Evolutionary conservation across 345 rosid species (phyloP), one percentile per base, ranked within the genome.

Genomic region (Combretum micranthum): DNA sequence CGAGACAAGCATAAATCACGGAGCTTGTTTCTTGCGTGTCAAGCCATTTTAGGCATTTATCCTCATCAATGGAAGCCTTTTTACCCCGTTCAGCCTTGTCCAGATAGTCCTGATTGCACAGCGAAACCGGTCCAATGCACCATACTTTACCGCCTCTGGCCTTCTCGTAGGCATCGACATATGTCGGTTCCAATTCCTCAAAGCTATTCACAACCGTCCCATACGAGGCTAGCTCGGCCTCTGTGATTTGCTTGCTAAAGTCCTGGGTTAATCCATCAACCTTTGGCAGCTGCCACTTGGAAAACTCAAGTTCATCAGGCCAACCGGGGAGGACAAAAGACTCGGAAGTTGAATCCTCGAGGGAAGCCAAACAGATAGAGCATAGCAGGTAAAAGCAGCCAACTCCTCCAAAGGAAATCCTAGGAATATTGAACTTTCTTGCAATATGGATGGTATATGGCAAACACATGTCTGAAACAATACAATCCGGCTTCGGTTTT

Each of bases 61-160:
- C 37, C 32, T 61, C 58, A 22, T 50, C 59, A 2, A 47, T 56
- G 3, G 74, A 65, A 19, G 55, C 19, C 26, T 55, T 62, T 20
- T 60, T 56, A n/a, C 82, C 82, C 64, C 84, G 64, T 15, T 78
- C 66, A 15, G 53, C 63, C 65, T 67, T 73, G 49, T 80, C 80
- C 3, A 59, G 43, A 0, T 44, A 43, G 32, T 50, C 42, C 45
- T 50, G 61, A 57, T 75, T 75, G 52, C 64, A 56, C 1, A 60
- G 47, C 3, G 83, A 78, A 26, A 83, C 73, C 2, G 83, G 84
- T 18, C 84, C 84, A 13, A 83, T 53, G 57, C 87, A 78, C 81
- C 81, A 81, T 4, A 76, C 70, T 1, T 55, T 62, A 15, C 50
- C 45, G 0, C 62, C 71, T 32, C 49, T 54, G 15, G 44, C 46